A percentile compares a stretch with the other conserved stretches of the same genome.
Conservation (phyloP, 345 rosid species). For the Nephelium lappaceum region DNA sequence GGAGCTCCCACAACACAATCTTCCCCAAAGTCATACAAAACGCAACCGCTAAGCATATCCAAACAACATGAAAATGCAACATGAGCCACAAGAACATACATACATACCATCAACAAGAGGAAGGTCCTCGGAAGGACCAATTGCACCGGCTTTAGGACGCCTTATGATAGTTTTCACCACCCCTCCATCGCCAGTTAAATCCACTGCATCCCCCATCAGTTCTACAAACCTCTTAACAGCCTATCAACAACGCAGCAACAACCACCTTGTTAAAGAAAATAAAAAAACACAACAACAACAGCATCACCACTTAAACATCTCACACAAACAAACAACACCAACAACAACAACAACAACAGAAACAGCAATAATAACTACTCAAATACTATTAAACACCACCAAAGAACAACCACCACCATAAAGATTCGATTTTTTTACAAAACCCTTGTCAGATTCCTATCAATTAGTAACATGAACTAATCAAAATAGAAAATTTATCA, state of each 20-base stretch:
- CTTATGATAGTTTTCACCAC: slow-evolving; percentile 65
- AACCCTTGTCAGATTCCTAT: neutral
- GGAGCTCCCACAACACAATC: neutral
- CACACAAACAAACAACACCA: neutral
- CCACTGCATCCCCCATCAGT: slow-evolving; percentile 62
- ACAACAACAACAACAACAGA: neutral
- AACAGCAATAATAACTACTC: too few relatives aligned
- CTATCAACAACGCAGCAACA: slow-evolving; percentile 17
- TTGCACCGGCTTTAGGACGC: slow-evolving; percentile 65
- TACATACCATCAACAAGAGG: slow-evolving; percentile 84
- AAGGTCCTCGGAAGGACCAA: slow-evolving; percentile 69
- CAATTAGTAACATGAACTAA: neutral
- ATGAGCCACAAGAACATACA: neutral
- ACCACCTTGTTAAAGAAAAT: too few relatives aligned
- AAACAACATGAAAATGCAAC: neutral
- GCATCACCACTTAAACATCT: neutral
- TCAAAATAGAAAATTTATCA: neutral
- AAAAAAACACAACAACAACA: neutral
- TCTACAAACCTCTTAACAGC: slow-evolving; percentile 17
- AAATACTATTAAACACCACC: too few relatives aligned
- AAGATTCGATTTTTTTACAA: neutral
- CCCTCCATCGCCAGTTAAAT: slow-evolving; percentile 84
- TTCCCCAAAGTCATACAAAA: neutral
- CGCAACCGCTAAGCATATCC: neutral
- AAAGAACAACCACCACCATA: too few relatives aligned